phyloP scores from a whole-genome alignment of 805 yeast genomes.

The Kazachstania africana region DNA sequence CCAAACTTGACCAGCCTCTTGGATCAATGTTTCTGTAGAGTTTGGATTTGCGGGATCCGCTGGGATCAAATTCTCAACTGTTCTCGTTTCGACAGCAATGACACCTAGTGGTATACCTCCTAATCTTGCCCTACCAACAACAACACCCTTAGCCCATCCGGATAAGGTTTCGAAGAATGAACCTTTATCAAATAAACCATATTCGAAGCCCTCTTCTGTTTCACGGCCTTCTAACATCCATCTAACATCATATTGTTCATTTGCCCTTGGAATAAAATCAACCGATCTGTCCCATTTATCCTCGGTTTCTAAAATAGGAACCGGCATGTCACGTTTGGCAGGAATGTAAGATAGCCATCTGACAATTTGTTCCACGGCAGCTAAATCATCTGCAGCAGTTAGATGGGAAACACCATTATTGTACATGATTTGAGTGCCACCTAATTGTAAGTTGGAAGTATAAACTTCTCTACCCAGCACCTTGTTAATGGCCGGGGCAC shows the following conservation, averaged over 20 bases:
- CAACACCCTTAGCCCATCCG: slow-evolving; percentile 99
- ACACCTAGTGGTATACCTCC: slow-evolving; percentile 99
- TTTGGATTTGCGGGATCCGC: slow-evolving; percentile 99
- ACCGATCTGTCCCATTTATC: slow-evolving; percentile 93
- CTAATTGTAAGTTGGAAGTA: slow-evolving; percentile 91
- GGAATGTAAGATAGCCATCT: slow-evolving; percentile 95
- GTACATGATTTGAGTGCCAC: slow-evolving; percentile 99
- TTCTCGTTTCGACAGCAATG: slow-evolving; percentile 87
- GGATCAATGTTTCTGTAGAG: slow-evolving; percentile 75
- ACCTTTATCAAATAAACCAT: slow-evolving; percentile 82
- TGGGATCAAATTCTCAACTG: slow-evolving; percentile 80
- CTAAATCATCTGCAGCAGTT: slow-evolving; percentile 93
- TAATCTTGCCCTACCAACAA: slow-evolving; percentile 95
- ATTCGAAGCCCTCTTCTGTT: slow-evolving; percentile 52
- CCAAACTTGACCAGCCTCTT: slow-evolving; percentile 99
- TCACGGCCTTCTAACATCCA: slow-evolving; percentile 86
- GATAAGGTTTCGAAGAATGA: slow-evolving; percentile 93
- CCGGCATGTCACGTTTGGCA: slow-evolving; percentile 77
- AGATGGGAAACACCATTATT: slow-evolving; percentile 95
- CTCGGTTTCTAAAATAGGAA: slow-evolving; percentile 72
- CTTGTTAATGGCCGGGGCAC: slow-evolving; percentile 98
- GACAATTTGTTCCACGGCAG: slow-evolving; percentile 89
- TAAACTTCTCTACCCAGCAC: slow-evolving; percentile 94
- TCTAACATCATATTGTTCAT: slow-evolving; percentile 79
- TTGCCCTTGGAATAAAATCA: slow-evolving; percentile 62